Conservation (phyloP, 805 yeast species). For the Candida nonsorbophila region DNA sequence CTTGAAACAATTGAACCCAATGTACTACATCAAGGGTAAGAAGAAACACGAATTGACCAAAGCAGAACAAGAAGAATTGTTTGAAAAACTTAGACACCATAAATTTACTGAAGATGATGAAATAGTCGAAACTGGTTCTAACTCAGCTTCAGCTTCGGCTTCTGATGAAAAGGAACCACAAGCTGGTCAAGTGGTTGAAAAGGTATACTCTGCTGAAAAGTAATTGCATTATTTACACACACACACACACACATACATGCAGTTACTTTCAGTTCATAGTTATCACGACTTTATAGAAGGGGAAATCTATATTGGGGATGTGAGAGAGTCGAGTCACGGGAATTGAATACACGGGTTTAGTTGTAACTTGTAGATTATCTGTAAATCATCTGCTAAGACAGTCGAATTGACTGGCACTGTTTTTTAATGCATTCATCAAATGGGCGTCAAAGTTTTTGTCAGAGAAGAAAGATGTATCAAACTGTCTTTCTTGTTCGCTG, state of each 20-base stretch:
- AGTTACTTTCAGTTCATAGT: neutral
- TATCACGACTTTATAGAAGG: constrained; percentile 4
- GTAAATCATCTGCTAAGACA: constrained; percentile 14
- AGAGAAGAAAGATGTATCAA: constrained; percentile 3
- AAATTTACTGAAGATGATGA: constrained; percentile 9
- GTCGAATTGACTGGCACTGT: constrained; percentile 23
- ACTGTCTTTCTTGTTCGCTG: constrained; percentile 18
- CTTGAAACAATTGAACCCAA: constrained; percentile 54
- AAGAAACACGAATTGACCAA: constrained; percentile 41
- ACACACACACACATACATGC: constrained; percentile 6
- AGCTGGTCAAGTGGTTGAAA: constrained; percentile 5
- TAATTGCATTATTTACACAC: neutral
- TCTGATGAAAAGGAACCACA: too few relatives aligned
- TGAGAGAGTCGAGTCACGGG: neutral
- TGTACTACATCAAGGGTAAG: constrained; percentile 66
- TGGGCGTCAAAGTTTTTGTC: constrained; percentile 10
- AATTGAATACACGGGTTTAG: constrained; percentile 5
- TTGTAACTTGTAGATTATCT: constrained; percentile 1
- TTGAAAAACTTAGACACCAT: constrained; percentile 21
- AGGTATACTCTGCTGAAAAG: neutral
- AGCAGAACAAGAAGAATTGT: constrained; percentile 30
- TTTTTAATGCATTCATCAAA: constrained; percentile 8
- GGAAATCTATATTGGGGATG: constrained; percentile 4
- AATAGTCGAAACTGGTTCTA: too few relatives aligned
- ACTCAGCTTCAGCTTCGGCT: too few relatives aligned